Conservation (phyloP, 495 filamentous ascomycete genomes). For the Aspergillus cavernicola region DNA sequence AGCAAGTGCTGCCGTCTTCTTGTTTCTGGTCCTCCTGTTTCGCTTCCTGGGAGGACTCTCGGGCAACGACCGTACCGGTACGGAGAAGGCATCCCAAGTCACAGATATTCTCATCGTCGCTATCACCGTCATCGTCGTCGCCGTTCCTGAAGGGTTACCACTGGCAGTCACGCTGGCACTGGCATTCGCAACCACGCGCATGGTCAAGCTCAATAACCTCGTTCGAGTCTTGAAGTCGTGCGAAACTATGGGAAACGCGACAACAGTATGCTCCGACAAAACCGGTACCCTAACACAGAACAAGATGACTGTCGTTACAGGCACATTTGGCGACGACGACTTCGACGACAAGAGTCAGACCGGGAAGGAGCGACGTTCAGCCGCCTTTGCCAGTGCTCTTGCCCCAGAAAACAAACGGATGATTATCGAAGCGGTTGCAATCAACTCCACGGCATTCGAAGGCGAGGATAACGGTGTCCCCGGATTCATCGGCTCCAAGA, state of each 20-base stretch:
- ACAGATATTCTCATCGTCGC: conserved; percentile 65
- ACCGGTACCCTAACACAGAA: conserved; percentile 68
- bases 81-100: conserved; percentile 69
- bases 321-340: conserved; percentile 50
- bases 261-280: conserved; percentile 67
- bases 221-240: conserved; percentile 65
- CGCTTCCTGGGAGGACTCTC: conserved; percentile 1
- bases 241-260: conserved; percentile 74
- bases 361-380: conserved; percentile 18
- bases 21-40: neutral
- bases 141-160: conserved; percentile 67
- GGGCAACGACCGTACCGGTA: conserved; percentile 33
- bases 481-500: conserved; percentile 64
- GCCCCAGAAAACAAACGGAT: conserved; percentile 56
- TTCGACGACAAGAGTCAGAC: conserved; percentile 43
- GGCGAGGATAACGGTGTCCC: conserved; percentile 53
- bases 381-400: conserved; percentile 36
- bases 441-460: conserved; percentile 68
- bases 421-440: conserved; percentile 55
- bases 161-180: conserved; percentile 64
- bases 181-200: conserved; percentile 64
- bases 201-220: conserved; percentile 68
- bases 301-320: conserved; percentile 67
- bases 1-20: conserved; percentile 18
- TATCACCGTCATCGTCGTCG: conserved; percentile 68